Base-by-base conservation (phyloP, 2,329 filamentous ascomycete genomes). In the Gaeumannomyces tritici region DNA sequence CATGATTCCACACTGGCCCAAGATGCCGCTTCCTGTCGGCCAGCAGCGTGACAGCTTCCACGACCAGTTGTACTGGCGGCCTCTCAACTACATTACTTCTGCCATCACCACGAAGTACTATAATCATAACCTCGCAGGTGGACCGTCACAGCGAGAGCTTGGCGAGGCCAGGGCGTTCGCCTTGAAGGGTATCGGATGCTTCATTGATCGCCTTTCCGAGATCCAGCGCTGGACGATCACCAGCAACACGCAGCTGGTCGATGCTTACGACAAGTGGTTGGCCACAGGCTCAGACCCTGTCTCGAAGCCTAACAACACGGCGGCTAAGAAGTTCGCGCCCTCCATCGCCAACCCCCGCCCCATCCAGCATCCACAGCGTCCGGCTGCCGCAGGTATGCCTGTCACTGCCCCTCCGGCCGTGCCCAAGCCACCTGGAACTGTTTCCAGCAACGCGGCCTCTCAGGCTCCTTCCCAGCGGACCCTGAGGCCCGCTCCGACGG, bases 61-160 rank as follows among this genome's bases (percentile, higher is more conserved):
- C 9, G 60, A 57, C 31, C 31, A 35, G n/a, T 26, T 28, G 27
- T 61, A 61, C 60, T 57, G 55, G 54, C 54, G 60, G 1, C 60
- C 60, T 8, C 55, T 61, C 21, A 55, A 57, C 26, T 61, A 42
- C 24, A 18, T 61, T 2, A n/a, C 60, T n/a, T 12, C 60, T 9
- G 60, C 55, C 15, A 31, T 61, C 15, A n/a, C 54, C 24, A 24
- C 27, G 29, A 61, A 29, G 9, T 26, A 57, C 24, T 54, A 47
- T 21, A 3, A 24, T n/a, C 42, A 21, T 21, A 21, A 1, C 42
- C 42, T 7, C n/a, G n/a, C n/a, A n/a, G n/a, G 11, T 3, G 42
- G 42, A 8, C 42, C 42, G n/a, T 51, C 42, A 5, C 8, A 51
- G 42, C 42, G n/a, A 2, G 42, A 51, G 42, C n/a, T n/a, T 51